These are phyloP conservation scores for Diospyros lotus DNA, from an alignment of 148 eudicot species.

Conservation along the genomic window DNA sequence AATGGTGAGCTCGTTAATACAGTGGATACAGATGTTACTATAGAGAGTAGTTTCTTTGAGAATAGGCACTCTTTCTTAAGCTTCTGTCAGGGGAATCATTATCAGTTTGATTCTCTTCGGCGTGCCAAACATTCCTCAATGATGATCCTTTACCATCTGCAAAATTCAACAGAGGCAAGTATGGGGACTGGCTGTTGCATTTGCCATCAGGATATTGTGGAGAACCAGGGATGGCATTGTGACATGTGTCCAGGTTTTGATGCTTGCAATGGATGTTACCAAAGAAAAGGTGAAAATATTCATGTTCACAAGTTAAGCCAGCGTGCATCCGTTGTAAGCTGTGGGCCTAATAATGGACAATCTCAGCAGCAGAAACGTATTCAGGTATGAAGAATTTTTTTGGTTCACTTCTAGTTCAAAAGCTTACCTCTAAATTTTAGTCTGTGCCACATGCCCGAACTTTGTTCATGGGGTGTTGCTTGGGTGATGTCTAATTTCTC, in stretches of 20 bases:
- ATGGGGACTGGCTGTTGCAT: conserved; percentile 32
- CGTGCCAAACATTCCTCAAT: conserved; percentile 89
- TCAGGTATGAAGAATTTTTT: conserved; percentile 12
- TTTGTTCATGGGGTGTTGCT: neutral
- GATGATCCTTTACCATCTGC: conserved; percentile 85
- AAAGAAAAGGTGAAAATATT: conserved; percentile 33
- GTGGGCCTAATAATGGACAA: conserved; percentile 15
- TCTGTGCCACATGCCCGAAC: neutral
- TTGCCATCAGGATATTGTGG: conserved; percentile 36
- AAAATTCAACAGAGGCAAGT: conserved; percentile 28
- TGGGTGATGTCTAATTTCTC: neutral
- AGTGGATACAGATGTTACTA: conserved; percentile 56
- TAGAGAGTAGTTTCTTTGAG: conserved; percentile 53
- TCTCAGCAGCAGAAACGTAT: conserved; percentile 11
- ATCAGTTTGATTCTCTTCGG: conserved; percentile 73
- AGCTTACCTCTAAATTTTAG: neutral
- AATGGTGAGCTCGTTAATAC: conserved; percentile 52
- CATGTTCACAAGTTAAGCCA: conserved; percentile 38
- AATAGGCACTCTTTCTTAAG: conserved; percentile 60
- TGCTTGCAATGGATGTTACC: conserved; percentile 49
- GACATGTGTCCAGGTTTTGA: conserved; percentile 45
- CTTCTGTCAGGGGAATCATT: conserved; percentile 71
- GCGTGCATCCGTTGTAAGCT: conserved; percentile 10
- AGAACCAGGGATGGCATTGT: conserved; percentile 45
- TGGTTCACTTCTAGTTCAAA: neutral